A percentile compares a stretch with the other conserved stretches of the same genome.
Evolutionary conservation across 495 filamentous ascomycete genomes (phyloP).

Genomic region (Astrothelium subdiscretum): DNA sequence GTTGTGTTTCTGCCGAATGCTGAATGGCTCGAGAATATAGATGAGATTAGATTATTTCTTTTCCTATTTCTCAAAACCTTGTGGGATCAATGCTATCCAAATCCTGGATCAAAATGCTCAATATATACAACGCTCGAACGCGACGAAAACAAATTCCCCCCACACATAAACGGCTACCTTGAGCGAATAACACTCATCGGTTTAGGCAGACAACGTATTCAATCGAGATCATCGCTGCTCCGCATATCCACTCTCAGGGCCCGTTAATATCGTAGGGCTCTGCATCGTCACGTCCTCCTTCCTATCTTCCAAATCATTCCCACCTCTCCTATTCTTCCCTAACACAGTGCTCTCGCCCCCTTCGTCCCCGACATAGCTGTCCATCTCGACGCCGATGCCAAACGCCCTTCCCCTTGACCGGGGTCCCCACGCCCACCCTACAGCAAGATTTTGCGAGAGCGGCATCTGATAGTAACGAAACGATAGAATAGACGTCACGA

Average conservation of each 20-base stretch:
- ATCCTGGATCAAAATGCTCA: not conserved
- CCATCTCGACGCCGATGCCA: constrained; percentile 30
- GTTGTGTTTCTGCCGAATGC: too few relatives aligned
- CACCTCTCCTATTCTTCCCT: not conserved
- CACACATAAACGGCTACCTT: not conserved
- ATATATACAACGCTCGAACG: not conserved
- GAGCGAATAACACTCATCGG: not conserved
- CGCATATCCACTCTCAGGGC: not conserved
- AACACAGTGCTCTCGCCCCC: constrained; percentile 16
- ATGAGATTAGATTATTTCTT: too few relatives aligned
- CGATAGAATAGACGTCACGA: constrained; percentile 41
- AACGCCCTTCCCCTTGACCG: constrained; percentile 25
- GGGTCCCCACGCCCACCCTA: constrained; percentile 30
- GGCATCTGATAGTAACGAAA: constrained; percentile 49
- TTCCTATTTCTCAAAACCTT: too few relatives aligned
- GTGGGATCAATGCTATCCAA: too few relatives aligned
- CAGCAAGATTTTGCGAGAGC: constrained; percentile 16
- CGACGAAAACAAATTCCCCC: not conserved
- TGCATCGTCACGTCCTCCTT: not conserved
- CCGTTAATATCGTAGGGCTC: not conserved
- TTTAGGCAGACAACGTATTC: too few relatives aligned
- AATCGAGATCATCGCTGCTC: too few relatives aligned
- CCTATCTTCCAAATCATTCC: not conserved
- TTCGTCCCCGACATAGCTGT: constrained; percentile 27
- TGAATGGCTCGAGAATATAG: too few relatives aligned